phyloP scores from a whole-genome alignment of 192 early-diverging fungal genomes.

The Glomus cerebriforme region DNA sequence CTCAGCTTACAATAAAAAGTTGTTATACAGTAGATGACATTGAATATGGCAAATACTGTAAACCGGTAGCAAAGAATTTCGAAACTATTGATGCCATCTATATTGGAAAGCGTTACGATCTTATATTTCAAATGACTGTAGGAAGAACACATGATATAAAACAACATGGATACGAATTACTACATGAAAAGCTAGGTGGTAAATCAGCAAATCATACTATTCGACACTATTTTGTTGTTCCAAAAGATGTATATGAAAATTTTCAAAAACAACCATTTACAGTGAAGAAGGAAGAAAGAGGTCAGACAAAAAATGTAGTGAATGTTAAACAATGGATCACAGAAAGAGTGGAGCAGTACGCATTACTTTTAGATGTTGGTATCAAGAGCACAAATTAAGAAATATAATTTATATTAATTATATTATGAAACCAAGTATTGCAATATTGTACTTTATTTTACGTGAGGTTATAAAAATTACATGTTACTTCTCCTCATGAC shows the following conservation, averaged over 20 bases:
- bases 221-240: constrained; percentile 4
- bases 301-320: too few relatives aligned
- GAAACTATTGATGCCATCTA: background rate
- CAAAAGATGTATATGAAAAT: background rate
- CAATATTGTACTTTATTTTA: too few relatives aligned
- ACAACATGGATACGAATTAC: background rate
- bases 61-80: background rate
- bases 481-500: too few relatives aligned
- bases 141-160: background rate
- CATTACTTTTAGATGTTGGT: background rate
- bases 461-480: too few relatives aligned
- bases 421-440: too few relatives aligned
- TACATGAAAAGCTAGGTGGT: background rate
- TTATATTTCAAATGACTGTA: background rate
- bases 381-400: background rate
- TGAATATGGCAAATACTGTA: background rate
- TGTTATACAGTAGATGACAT: background rate
- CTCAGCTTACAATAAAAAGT: background rate
- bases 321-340: constrained; percentile 1
- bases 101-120: background rate
- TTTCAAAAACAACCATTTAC: too few relatives aligned
- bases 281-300: background rate
- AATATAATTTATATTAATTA: too few relatives aligned
- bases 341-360: background rate
- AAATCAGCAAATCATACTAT: background rate